Evolutionary conservation across 2,329 filamentous ascomycete species (phyloP).

Genomic region (Colletotrichum salicis): DNA sequence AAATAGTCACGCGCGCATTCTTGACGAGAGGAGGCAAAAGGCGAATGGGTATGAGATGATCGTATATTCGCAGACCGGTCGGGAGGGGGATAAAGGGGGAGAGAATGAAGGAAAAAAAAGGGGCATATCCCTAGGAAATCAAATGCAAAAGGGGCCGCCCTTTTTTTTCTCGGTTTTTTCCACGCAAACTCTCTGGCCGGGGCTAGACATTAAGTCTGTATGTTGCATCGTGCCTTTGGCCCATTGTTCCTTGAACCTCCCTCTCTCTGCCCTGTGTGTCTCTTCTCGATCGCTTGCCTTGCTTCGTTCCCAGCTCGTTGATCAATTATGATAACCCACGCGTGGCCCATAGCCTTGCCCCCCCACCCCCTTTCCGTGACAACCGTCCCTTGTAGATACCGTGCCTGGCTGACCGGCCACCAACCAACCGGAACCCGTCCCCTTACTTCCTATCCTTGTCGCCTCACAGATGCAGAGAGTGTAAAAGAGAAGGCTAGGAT

Average conservation of each 20-base stretch:
- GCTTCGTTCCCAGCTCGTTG: background rate
- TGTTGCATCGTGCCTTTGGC: background rate
- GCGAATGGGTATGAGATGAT: background rate
- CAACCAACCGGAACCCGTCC: background rate
- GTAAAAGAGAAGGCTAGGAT: slow-evolving; percentile 11
- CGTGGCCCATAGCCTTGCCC: background rate
- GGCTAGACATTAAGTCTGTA: background rate
- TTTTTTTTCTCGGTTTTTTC: slow-evolving; percentile 11
- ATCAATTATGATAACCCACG: slow-evolving; percentile 12
- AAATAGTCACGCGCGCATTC: too few species aligned
- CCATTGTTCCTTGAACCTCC: slow-evolving; percentile 22
- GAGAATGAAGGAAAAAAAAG: background rate
- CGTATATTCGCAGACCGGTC: slow-evolving; percentile 20
- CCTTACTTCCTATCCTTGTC: background rate
- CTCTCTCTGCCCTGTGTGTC: background rate
- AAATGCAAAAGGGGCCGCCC: slow-evolving; percentile 35
- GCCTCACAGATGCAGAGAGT: slow-evolving; percentile 12
- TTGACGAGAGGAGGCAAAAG: slow-evolving; percentile 1
- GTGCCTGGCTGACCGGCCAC: slow-evolving; percentile 5
- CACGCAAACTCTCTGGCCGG: slow-evolving; percentile 16
- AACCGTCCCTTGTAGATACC: background rate
- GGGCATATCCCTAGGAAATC: slow-evolving; percentile 27
- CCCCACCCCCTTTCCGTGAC: background rate
- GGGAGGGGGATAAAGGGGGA: background rate
- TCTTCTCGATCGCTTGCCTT: background rate